Conservation (phyloP, 306 rosid species). For the Vicia villosa region DNA sequence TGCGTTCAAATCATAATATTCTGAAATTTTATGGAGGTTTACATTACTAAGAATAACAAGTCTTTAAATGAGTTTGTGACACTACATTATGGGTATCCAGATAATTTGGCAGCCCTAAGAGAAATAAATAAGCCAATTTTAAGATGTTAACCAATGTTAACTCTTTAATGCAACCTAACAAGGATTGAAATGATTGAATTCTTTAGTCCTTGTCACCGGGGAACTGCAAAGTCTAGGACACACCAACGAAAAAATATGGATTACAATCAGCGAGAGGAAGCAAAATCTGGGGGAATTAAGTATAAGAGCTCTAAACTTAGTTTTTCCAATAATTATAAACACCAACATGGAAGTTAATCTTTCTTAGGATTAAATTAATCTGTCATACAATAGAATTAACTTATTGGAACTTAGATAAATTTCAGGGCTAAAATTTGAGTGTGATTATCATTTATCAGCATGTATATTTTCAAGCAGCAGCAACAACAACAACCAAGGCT, state of each 20-base stretch:
- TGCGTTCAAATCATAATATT: neutral
- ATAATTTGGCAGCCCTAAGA: neutral
- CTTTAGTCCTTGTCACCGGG: constrained; percentile 56
- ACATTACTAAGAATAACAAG: neutral
- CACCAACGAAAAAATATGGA: constrained; percentile 40
- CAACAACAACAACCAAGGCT: no score
- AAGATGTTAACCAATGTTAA: constrained; percentile 1
- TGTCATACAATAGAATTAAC: neutral
- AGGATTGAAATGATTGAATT: constrained; percentile 42
- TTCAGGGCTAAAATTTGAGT: neutral
- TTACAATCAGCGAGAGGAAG: constrained; percentile 40
- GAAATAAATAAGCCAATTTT: neutral
- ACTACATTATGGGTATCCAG: neutral
- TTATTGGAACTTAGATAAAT: neutral
- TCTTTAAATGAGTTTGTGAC: neutral
- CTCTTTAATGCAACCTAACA: constrained; percentile 15
- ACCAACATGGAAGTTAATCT: neutral
- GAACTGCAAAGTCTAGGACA: constrained; percentile 63
- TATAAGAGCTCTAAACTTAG: neutral
- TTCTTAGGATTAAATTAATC: neutral
- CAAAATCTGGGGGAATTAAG: constrained; percentile 18
- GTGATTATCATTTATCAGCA: constrained; percentile 15
- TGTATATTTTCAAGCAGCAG: constrained; percentile 14
- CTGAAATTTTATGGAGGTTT: neutral
- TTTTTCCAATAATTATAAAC: neutral